phyloP scores from a whole-genome alignment of 2,329 filamentous ascomycete species.

The Colletotrichum godetiae region DNA sequence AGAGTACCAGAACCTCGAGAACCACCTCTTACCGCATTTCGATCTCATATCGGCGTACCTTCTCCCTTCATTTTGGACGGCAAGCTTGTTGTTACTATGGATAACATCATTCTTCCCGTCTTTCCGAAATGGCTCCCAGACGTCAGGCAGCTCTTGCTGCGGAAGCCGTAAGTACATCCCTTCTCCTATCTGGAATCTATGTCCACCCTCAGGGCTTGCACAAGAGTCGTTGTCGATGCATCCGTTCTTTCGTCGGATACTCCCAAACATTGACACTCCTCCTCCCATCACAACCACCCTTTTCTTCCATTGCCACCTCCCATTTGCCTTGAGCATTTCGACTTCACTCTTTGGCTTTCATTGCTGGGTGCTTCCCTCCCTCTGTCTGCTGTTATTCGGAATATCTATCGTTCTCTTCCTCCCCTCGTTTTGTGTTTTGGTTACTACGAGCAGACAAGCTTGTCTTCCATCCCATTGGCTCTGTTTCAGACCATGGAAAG shows the following conservation, averaged over 20 bases:
- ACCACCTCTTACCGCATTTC: not conserved
- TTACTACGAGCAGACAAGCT: slow-evolving; percentile 9
- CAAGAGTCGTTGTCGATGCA: not conserved
- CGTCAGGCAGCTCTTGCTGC: slow-evolving; percentile 33
- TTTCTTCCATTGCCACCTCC: slow-evolving; percentile 6
- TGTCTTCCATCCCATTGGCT: slow-evolving; percentile 17
- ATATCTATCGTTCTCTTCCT: slow-evolving; percentile 25
- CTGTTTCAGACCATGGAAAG: slow-evolving; percentile 16
- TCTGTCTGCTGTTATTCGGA: slow-evolving; percentile 3
- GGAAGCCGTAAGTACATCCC: slow-evolving; percentile 19
- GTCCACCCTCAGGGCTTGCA: not conserved
- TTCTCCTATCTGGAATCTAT: not conserved
- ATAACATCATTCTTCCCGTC: slow-evolving; percentile 15
- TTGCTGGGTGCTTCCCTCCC: slow-evolving; percentile 20
- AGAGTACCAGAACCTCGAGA: not conserved
- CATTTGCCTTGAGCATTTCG: slow-evolving; percentile 2
- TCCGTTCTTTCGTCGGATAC: slow-evolving; percentile 22
- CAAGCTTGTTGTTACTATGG: slow-evolving; percentile 29
- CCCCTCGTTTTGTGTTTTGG: slow-evolving; percentile 32
- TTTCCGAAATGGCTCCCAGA: slow-evolving; percentile 29
- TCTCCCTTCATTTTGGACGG: not conserved
- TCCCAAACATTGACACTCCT: not conserved
- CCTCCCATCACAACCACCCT: slow-evolving; percentile 3
- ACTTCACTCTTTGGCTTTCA: slow-evolving; percentile 23
- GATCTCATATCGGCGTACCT: not conserved